Conservation (phyloP, 306 rosid species). For the Malus asiatica region DNA sequence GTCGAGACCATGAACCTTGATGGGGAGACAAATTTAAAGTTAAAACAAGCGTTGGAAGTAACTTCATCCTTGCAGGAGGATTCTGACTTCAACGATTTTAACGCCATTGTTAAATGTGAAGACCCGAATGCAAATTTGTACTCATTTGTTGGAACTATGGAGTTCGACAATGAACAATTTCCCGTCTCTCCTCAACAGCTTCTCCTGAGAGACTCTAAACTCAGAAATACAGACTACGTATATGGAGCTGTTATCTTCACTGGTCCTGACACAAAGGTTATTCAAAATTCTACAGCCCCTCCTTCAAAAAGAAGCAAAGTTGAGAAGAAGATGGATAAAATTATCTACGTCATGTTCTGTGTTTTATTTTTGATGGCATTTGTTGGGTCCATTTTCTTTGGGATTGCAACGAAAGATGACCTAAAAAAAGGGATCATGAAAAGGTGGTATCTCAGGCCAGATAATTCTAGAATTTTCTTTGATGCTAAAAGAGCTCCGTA, state of each 20-base stretch:
- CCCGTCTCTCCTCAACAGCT: conserved; percentile 85
- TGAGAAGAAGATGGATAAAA: conserved; percentile 86
- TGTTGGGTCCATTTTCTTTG: conserved; percentile 80
- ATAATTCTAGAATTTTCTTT: conserved; percentile 59
- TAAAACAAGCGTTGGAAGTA: conserved; percentile 80
- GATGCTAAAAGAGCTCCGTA: conserved; percentile 57
- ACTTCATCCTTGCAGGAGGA: conserved; percentile 58
- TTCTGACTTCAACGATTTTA: conserved; percentile 35
- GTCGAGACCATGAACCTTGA: conserved; percentile 98
- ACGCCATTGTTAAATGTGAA: conserved; percentile 73
- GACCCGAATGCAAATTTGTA: conserved; percentile 92
- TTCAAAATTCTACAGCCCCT: conserved; percentile 84
- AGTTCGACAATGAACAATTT: conserved; percentile 44
- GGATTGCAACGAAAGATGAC: conserved; percentile 62
- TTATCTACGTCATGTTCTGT: conserved; percentile 68
- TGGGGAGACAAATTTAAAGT: conserved; percentile 90
- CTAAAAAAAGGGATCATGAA: conserved; percentile 51
- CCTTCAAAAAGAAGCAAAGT: conserved; percentile 92
- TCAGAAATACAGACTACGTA: conserved; percentile 78
- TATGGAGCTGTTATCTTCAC: conserved; percentile 80
- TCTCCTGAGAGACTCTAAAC: conserved; percentile 90
- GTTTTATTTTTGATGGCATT: conserved; percentile 61
- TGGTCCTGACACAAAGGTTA: conserved; percentile 84
- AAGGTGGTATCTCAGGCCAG: conserved; percentile 94
- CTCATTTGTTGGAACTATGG: conserved; percentile 74